Evolutionary conservation across 202 grass and related monocot genomes (phyloP), one percentile per base, ranked within the genome.

Genomic region (Elaeis oleifera): DNA sequence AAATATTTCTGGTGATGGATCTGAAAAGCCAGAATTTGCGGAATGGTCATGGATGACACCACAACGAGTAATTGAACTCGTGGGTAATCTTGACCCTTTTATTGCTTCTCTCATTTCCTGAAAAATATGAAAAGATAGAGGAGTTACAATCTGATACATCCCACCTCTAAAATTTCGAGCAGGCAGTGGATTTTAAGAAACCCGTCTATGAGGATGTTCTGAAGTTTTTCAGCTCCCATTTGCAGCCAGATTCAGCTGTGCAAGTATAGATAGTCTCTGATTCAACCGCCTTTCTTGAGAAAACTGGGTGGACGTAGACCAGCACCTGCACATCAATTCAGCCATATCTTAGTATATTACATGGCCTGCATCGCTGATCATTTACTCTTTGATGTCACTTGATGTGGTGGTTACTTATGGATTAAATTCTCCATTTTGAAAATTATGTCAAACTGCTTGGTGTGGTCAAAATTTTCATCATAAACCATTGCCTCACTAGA

Each of bases 1-100:
- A 54, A 86, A 97, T 78, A 82, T 97, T 56, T 78, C 71, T 23
- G 82, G 88, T 52, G 94, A 97, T 29, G 94, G 88, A 60, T 81
- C 88, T 18, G 88, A 97, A 83, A 97, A 86, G 59, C 94, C 88
- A 1, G 94, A 97, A 84, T 97, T 97, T 56, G 80, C 22, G 39
- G 79, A 78, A 50, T 97, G 87, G 84, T 65, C 76, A 54, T 92
- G 88, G 94, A 84, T 92, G 88, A 71, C 72, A 31, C 94, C 88
- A 5, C 64, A 89, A 49, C 68, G 86, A 84, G 88, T 89, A 61
- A 84, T 97, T 58, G 94, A 97, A 72, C 86, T 74, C 77, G 88
- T 92, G 74, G 52, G 62, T 63, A 73, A 53, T 39, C 2, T 25
- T 4, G 28, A 8, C 8, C 52, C 65, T 67, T 20, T 27, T 54